These are phyloP conservation scores for Barnettozyma siamensis DNA, from an alignment of 805 yeast species.

Conservation along the genomic window DNA sequence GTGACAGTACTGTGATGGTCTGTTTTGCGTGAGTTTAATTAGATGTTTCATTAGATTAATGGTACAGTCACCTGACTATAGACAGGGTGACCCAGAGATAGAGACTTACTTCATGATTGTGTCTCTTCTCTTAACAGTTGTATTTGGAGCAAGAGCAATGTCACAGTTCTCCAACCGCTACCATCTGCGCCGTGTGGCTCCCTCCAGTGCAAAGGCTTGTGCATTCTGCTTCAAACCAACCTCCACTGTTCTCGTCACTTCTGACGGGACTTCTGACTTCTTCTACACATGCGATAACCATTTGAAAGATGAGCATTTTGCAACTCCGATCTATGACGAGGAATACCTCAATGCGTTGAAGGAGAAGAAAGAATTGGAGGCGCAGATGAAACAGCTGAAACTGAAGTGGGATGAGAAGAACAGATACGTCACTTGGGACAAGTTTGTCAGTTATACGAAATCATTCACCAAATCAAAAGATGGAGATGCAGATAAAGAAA, in stretches of 20 bases:
- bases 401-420: slow-evolving; percentile 25
- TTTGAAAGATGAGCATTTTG: slow-evolving; percentile 20
- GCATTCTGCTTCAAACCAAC: slow-evolving; percentile 25
- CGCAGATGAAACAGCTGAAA: slow-evolving; percentile 17
- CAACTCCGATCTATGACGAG: slow-evolving; percentile 17
- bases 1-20: no score
- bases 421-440: slow-evolving; percentile 23
- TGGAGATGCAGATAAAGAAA: slow-evolving; percentile 10
- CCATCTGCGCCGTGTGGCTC: slow-evolving; percentile 22
- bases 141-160: no score
- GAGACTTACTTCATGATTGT: background rate
- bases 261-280: slow-evolving; percentile 16
- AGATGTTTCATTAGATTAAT: no score
- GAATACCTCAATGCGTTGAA: slow-evolving; percentile 18
- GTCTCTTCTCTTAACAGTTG: no score
- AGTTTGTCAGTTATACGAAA: slow-evolving; percentile 17
- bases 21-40: no score
- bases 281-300: slow-evolving; percentile 24
- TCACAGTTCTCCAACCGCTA: slow-evolving; percentile 18
- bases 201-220: slow-evolving; percentile 18
- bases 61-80: no score
- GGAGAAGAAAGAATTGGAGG: slow-evolving; percentile 17
- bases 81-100: no score
- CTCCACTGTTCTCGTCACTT: slow-evolving; percentile 20
- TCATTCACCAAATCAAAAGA: slow-evolving; percentile 10